phyloP scores from a whole-genome alignment of 75 land plant genomes.

The Cryptomeria japonica region DNA sequence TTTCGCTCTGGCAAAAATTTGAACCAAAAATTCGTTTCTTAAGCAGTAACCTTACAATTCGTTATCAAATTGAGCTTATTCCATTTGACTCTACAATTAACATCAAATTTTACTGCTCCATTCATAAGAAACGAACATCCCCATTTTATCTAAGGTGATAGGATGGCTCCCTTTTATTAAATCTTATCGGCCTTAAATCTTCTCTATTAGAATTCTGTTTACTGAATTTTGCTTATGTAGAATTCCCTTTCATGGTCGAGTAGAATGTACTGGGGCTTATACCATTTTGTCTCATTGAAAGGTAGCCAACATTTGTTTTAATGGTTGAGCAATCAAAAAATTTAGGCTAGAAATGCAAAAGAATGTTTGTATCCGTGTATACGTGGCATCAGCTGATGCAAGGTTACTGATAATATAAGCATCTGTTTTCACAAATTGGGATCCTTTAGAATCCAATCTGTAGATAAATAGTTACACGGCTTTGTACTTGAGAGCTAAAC shows the following conservation, averaged over 20 bases:
- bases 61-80: background rate
- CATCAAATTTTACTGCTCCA: no score
- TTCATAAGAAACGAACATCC: no score
- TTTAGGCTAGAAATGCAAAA: background rate
- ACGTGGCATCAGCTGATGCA: background rate
- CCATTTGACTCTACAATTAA: background rate
- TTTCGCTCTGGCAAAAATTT: no score
- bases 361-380: background rate
- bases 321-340: background rate
- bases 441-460: background rate
- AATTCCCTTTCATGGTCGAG: background rate
- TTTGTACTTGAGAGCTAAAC: background rate
- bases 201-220: background rate
- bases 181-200: no score
- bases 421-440: background rate
- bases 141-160: no score
- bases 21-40: no score
- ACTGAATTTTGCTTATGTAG: background rate
- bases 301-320: background rate
- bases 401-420: background rate
- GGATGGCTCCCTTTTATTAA: no score
- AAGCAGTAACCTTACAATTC: no score
- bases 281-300: background rate
- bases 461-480: background rate
- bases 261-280: background rate